Evolutionary conservation across 768 basidiomycete genomes (phyloP).

Genomic region (Tulasnella sp.): DNA sequence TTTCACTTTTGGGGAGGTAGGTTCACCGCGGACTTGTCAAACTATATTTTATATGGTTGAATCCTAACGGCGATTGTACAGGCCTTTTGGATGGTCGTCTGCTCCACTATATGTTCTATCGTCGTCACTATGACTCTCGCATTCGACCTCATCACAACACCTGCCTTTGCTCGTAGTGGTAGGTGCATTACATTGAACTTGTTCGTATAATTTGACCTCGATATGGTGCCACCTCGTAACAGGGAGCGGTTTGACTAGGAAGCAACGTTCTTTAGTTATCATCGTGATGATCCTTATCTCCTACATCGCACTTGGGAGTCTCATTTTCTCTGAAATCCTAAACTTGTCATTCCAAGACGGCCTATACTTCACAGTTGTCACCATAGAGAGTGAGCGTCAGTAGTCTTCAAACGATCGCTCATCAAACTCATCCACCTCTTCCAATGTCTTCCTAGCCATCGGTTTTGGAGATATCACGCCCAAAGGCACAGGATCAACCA

Average conservation of each 20-base stretch:
- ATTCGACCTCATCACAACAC: conserved; percentile 46
- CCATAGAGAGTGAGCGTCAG: conserved; percentile 46
- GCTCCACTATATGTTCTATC: conserved; percentile 56
- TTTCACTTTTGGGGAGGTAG: conserved; percentile 47
- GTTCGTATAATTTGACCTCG: not conserved
- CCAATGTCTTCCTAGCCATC: conserved; percentile 14
- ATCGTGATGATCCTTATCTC: conserved; percentile 62
- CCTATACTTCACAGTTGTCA: conserved; percentile 65
- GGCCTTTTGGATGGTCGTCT: conserved; percentile 65
- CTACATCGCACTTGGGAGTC: conserved; percentile 64
- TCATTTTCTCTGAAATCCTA: conserved; percentile 43
- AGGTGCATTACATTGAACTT: conserved; percentile 18
- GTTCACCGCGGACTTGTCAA: not conserved
- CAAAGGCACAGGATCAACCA: conserved; percentile 37
- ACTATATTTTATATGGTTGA: too few species aligned
- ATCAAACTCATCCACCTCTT: not conserved
- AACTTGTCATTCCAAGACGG: conserved; percentile 56
- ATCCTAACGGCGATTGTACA: conserved; percentile 22
- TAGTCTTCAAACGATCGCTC: not conserved
- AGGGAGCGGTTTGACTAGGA: conserved; percentile 74
- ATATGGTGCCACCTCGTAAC: not conserved
- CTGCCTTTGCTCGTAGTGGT: conserved; percentile 57
- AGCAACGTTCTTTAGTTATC: conserved; percentile 67
- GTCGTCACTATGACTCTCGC: conserved; percentile 60
- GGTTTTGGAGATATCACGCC: conserved; percentile 73